A percentile compares a stretch with the other conserved stretches of the same genome.
Evolutionary conservation across 192 early-diverging fungal genomes (phyloP).

Genomic region (Podila epigama): DNA sequence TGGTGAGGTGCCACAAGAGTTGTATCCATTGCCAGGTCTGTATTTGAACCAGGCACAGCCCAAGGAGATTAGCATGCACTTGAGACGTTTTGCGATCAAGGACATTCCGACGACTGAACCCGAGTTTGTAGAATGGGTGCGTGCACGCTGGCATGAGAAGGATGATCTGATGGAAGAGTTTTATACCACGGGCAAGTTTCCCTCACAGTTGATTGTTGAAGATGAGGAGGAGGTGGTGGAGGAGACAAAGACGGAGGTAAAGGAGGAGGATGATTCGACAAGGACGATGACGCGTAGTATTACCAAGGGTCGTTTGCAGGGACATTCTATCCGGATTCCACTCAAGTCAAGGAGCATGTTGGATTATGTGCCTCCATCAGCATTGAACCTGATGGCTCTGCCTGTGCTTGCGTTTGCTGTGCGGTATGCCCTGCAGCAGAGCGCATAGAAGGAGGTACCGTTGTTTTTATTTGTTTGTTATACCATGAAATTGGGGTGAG

Average conservation of each 20-base stretch:
- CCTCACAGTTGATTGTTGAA: slow-evolving; percentile 41
- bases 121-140: slow-evolving; percentile 79
- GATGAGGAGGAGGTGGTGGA: slow-evolving; percentile 2
- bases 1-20: slow-evolving; percentile 83
- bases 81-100: slow-evolving; percentile 69
- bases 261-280: background rate
- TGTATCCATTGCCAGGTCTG: slow-evolving; percentile 78
- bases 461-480: background rate
- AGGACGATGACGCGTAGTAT: background rate
- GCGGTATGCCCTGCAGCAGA: slow-evolving; percentile 20
- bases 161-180: slow-evolving; percentile 82
- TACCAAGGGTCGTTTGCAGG: background rate
- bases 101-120: slow-evolving; percentile 76
- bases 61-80: slow-evolving; percentile 81
- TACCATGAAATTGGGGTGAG: too few relatives aligned
- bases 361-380: slow-evolving; percentile 28
- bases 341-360: slow-evolving; percentile 20
- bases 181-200: slow-evolving; percentile 79
- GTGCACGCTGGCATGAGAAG: slow-evolving; percentile 82
- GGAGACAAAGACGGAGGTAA: background rate
- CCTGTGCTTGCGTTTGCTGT: slow-evolving; percentile 26
- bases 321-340: slow-evolving; percentile 26
- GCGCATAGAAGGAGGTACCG: background rate
- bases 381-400: slow-evolving; percentile 22
- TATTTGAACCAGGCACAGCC: slow-evolving; percentile 80